Evolutionary conservation across 495 filamentous ascomycete species (phyloP), one percentile per base, ranked within the genome.

Genomic region (Penicillium manginii): DNA sequence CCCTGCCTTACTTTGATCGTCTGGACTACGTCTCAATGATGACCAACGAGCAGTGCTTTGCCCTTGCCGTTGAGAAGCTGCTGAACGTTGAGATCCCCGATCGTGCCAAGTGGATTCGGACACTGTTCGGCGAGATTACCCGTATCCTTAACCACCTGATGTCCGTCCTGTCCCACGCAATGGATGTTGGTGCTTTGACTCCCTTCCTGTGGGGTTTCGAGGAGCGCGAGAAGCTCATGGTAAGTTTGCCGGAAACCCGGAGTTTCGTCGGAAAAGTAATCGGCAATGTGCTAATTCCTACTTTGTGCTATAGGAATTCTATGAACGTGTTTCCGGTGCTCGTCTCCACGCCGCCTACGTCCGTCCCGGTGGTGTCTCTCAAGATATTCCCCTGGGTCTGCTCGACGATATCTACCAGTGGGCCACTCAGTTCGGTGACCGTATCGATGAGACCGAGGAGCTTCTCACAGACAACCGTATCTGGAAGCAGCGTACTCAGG

Each of bases 21-120:
- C 80, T 99, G 73, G 96, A 99, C 74, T 99, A 99, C 74, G 93
- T 97, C 55, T 96, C 92, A 72, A 99, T 99, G 96, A 98, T 98
- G 94, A 98, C 94, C 61, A 97, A 97, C 76, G 96, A 99, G 82
- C 96, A 99, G 78, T 97, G 93, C 67, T 99, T 88, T 73, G 85
- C 91, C 12, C 81, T 99, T 53, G 96, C 91, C 35, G 93, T 97
- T 52, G 96, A 99, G 83, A 99, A 98, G 85, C 83, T 99, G 50
- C 77, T 99, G 67, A 99, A 99, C 78, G 83, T 99, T 64, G 96
- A 99, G 70, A 91, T 99, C 64, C 96, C 96, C 26, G 89, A 92
- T 48, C 83, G 96, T 59, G 96, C 96, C 55, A 99, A 99, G 77
- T 99, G 84, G 81, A 99, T 99, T 71, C 86, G 96, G 48, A 97